phyloP scores from a whole-genome alignment of 139 green algal species.

The Yamagishiella unicocca region DNA sequence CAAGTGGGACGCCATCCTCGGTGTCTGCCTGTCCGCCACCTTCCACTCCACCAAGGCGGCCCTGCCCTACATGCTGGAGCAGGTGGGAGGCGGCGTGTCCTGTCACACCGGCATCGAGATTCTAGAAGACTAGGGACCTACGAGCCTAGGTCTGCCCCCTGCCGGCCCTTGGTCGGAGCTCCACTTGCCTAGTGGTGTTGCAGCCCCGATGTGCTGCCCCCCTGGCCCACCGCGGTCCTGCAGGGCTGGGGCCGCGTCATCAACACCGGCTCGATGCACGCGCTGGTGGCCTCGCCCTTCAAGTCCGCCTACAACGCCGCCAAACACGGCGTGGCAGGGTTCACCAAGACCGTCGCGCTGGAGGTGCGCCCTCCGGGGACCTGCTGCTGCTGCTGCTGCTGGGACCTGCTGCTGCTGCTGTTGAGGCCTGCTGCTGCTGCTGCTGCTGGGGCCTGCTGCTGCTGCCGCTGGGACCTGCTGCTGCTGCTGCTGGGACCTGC shows the following conservation, averaged over 20 bases:
- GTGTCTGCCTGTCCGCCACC: constrained; percentile 76
- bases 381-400: background rate
- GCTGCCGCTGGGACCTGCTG: too few species aligned
- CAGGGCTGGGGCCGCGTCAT: constrained; percentile 86
- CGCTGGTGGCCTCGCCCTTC: constrained; percentile 88
- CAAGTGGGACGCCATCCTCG: constrained; percentile 88
- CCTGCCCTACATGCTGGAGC: constrained; percentile 83
- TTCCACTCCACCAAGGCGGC: constrained; percentile 91
- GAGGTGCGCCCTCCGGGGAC: constrained; percentile 81
- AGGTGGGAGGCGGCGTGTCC: background rate
- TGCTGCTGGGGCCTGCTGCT: too few species aligned
- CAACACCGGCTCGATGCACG: constrained; percentile 92
- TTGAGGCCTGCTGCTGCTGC: too few species aligned
- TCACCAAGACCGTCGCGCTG: constrained; percentile 73
- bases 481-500: too few species aligned
- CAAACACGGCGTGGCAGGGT: constrained; percentile 88
- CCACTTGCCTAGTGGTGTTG: background rate
- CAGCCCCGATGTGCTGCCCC: background rate
- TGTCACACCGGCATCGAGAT: too few species aligned
- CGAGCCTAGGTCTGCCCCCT: too few species aligned
- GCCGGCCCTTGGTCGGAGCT: too few species aligned
- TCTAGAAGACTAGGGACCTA: too few species aligned
- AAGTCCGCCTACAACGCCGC: constrained; percentile 94
- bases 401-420: too few species aligned
- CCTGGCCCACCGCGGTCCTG: background rate